Base-by-base conservation (phyloP, 306 rosid genomes). In the Medicago arabica region DNA sequence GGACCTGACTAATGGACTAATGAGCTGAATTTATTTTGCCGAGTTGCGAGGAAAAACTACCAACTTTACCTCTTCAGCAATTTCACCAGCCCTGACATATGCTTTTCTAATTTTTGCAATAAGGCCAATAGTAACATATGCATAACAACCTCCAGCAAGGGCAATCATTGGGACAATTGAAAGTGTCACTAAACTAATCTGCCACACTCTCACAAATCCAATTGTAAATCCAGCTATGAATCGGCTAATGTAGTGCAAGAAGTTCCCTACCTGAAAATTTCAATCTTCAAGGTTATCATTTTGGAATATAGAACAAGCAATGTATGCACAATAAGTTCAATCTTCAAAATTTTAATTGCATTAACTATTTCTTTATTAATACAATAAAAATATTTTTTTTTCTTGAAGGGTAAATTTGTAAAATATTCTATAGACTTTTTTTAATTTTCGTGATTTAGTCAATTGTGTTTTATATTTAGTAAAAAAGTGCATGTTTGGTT, bases 141-240 rank as follows among this genome's bases (percentile, higher is more conserved):
- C 98, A 83, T 95, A 95, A 75, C 86, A 82, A 39, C 97, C 98
- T 7, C 98, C 98, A 62, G 98, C 97, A 66, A 95, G 85, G 1
- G 97, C 98, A 83, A 95, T 95, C 69, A 90, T 86, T 14, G 98
- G 98, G 2, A 95, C 96, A 49, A 95, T 95, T 14, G 98, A 85
- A 59, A 92, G 91, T 53, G 98, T 95, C 16, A 95, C 97, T 54
- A 95, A 67, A 85, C 96, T 88, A 9, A 95, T 95, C 76, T 95
- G 98, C 98, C 98, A 95, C 62, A 95, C 93, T 80, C 95, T 84
- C 0, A 86, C 91, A 76, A 95, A 95, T 10, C 98, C 98, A 78
- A 95, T 85, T 28, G 74, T 80, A 46, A 95, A 92, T 0, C 98
- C 97, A 10, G 87, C 89, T 14, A 92, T 5, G 71, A 95, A 95